Conservation (phyloP, 2,329 filamentous ascomycete genomes). For the Diaporthe ampelina region DNA sequence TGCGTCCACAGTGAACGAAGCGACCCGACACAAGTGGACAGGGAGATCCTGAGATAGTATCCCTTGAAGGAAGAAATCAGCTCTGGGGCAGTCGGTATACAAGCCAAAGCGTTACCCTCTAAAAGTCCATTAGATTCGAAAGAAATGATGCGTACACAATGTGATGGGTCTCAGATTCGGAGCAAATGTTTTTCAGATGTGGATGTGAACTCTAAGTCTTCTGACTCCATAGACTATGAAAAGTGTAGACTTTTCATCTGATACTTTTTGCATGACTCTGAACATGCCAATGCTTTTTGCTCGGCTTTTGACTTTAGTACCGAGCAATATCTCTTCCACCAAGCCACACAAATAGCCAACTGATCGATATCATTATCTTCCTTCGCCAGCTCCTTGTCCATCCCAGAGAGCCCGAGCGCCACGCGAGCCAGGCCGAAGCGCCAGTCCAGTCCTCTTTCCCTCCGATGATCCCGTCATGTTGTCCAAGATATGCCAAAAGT, state of each 20-base stretch:
- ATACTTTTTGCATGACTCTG: not conserved
- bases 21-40: not conserved
- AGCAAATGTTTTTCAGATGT: not conserved
- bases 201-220: too few relatives aligned
- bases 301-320: not conserved
- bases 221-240: too few relatives aligned
- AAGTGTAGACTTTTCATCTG: not conserved
- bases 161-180: not conserved
- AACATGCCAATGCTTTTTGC: too few relatives aligned
- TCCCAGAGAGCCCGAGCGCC: conserved; percentile 54
- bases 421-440: conserved; percentile 57
- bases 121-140: not conserved
- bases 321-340: conserved; percentile 52
- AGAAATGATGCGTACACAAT: not conserved
- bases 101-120: not conserved
- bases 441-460: conserved; percentile 57
- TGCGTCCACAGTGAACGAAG: not conserved
- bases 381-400: conserved; percentile 53
- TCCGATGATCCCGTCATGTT: conserved; percentile 56
- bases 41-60: not conserved
- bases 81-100: rapidly evolving
- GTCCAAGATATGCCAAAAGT: conserved; percentile 56
- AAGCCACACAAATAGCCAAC: conserved; percentile 50
- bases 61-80: not conserved
- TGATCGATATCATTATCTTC: conserved; percentile 50